Evolutionary conservation across 1,284 basidiomycete species (phyloP).

Genomic region (Moesziomyces parantarcticus): DNA sequence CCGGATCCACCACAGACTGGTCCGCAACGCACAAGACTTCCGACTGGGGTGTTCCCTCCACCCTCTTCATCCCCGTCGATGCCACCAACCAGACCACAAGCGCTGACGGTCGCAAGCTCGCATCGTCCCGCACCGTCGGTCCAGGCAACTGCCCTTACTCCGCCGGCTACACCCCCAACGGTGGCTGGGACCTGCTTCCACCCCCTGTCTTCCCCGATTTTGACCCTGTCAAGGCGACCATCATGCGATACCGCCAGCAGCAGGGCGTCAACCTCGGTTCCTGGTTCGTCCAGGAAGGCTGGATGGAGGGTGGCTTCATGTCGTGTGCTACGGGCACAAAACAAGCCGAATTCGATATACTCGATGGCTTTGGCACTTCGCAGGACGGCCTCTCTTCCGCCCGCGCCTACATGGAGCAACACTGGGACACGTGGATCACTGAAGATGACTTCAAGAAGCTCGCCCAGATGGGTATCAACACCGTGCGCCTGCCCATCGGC

Average conservation of each 20-base stretch:
- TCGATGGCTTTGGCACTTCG: constrained; percentile 72
- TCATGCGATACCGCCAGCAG: constrained; percentile 64
- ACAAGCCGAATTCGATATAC: constrained; percentile 71
- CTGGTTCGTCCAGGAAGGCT: constrained; percentile 78
- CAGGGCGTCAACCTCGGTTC: constrained; percentile 59
- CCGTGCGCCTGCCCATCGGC: constrained; percentile 67
- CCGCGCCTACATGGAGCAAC: constrained; percentile 73
- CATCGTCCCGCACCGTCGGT: constrained; percentile 50
- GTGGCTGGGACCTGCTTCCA: constrained; percentile 50
- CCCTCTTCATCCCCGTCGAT: constrained; percentile 50
- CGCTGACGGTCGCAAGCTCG: constrained; percentile 28
- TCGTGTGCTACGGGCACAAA: constrained; percentile 74
- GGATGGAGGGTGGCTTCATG: constrained; percentile 81
- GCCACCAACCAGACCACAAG: constrained; percentile 17
- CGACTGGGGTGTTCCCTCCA: constrained; percentile 57
- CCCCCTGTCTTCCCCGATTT: constrained; percentile 55
- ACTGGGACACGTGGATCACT: constrained; percentile 84
- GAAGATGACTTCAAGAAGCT: constrained; percentile 69
- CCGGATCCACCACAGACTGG: constrained; percentile 27
- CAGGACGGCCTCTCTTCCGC: constrained; percentile 70
- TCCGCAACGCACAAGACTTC: constrained; percentile 30
- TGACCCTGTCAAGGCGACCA: constrained; percentile 61
- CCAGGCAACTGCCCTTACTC: constrained; percentile 58
- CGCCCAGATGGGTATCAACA: constrained; percentile 66
- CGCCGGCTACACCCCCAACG: constrained; percentile 56